Evolutionary conservation across 1,284 basidiomycete genomes (phyloP).

Genomic region (Leccinum pachyderme): DNA sequence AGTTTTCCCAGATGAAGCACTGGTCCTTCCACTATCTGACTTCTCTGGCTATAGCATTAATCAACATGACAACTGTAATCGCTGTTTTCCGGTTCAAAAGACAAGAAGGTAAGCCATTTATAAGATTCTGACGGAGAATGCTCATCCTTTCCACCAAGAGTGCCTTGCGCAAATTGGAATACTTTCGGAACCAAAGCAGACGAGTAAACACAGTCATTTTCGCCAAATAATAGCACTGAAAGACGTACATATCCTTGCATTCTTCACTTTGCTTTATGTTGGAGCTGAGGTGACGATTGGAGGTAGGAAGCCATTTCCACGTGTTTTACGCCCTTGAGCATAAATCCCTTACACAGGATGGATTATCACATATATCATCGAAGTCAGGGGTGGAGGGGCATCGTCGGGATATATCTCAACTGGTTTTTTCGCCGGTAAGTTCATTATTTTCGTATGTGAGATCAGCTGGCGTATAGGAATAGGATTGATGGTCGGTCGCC

Average conservation of each 20-base stretch:
- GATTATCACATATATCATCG: constrained; percentile 49
- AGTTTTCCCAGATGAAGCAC: constrained; percentile 47
- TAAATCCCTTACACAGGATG: constrained; percentile 33
- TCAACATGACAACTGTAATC: constrained; percentile 43
- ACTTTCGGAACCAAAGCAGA: constrained; percentile 21
- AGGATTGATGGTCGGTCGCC: constrained; percentile 29
- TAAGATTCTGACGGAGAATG: not conserved
- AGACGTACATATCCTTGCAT: constrained; percentile 49
- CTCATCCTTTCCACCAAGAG: constrained; percentile 13
- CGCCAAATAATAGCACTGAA: constrained; percentile 46
- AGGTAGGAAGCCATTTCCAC: constrained; percentile 27
- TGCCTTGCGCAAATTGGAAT: constrained; percentile 33
- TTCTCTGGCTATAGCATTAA: constrained; percentile 53
- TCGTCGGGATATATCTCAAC: constrained; percentile 48
- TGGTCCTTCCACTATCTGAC: constrained; percentile 67
- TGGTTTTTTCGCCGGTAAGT: constrained; percentile 46
- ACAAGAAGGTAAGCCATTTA: constrained; percentile 44
- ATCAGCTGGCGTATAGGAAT: not conserved
- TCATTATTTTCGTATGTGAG: not conserved
- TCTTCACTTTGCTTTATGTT: constrained; percentile 53
- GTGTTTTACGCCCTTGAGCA: not conserved
- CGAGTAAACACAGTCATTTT: constrained; percentile 39
- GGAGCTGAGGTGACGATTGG: constrained; percentile 58
- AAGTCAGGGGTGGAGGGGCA: constrained; percentile 45
- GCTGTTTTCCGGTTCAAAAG: constrained; percentile 52